Evolutionary conservation across 2,329 filamentous ascomycete species (phyloP).

Genomic region (Trichothecium sympodiale): DNA sequence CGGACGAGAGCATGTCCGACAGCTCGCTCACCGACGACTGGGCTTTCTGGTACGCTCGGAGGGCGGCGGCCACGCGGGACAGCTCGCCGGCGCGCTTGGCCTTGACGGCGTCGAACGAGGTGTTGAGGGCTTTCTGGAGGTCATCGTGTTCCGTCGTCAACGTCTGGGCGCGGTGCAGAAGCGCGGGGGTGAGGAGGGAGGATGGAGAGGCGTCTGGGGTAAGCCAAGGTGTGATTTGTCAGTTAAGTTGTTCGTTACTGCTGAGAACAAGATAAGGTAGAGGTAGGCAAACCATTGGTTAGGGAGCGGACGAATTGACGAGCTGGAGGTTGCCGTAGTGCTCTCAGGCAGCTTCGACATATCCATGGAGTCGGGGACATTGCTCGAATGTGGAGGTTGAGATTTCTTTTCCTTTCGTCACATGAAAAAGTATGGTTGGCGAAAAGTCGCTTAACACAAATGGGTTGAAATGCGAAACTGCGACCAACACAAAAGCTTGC

Average conservation of each 20-base stretch:
- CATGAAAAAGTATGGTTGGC: too few species aligned
- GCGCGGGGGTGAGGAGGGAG: conserved; percentile 32
- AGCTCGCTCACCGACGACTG: conserved; percentile 44
- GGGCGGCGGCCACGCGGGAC: conserved; percentile 42
- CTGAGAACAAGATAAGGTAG: not conserved
- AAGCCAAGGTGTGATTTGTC: not conserved
- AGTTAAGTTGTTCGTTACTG: conserved; percentile 1
- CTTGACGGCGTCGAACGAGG: conserved; percentile 43
- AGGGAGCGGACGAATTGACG: conserved; percentile 19
- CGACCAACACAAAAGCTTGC: too few species aligned
- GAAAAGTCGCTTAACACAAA: too few species aligned
- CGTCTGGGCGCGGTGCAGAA: conserved; percentile 48
- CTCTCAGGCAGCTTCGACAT: conserved; percentile 22
- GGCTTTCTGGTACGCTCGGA: conserved; percentile 47
- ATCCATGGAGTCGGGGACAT: conserved; percentile 24
- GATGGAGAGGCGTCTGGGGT: conserved; percentile 11
- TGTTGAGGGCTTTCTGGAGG: conserved; percentile 38
- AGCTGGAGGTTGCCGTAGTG: conserved; percentile 12
- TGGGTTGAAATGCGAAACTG: too few species aligned
- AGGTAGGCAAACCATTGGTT: conserved; percentile 17
- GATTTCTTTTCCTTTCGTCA: too few species aligned
- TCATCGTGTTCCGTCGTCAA: conserved; percentile 46
- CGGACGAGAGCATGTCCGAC: conserved; percentile 26
- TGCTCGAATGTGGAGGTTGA: too few species aligned
- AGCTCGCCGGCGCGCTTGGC: conserved; percentile 53